Conservation (phyloP, 768 basidiomycete species). For the Pleurotus tuoliensis region DNA sequence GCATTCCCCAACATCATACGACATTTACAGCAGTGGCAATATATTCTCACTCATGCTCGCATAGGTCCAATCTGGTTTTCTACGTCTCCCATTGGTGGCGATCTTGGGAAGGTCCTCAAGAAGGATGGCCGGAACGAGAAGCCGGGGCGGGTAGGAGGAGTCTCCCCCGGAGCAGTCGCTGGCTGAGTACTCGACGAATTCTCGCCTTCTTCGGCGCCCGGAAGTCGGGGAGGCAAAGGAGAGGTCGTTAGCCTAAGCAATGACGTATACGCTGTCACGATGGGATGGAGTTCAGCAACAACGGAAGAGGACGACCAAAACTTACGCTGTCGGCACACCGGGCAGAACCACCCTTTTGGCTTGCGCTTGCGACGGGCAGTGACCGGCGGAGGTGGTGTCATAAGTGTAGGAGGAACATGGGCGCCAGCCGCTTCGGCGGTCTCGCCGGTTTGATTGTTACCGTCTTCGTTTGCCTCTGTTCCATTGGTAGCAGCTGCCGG, state of each 20-base stretch:
- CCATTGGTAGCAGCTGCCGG: slow-evolving; percentile 25
- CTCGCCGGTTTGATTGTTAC: slow-evolving; percentile 19
- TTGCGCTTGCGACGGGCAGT: slow-evolving; percentile 71
- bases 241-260: slow-evolving; percentile 76
- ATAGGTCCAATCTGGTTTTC: slow-evolving; percentile 26
- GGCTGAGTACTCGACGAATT: slow-evolving; percentile 1
- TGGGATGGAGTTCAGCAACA: slow-evolving; percentile 2
- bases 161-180: slow-evolving; percentile 5
- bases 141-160: slow-evolving; percentile 18
- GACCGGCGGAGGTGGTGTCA: slow-evolving; percentile 13
- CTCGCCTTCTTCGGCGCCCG: slow-evolving; percentile 17
- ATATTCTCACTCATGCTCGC: slow-evolving; percentile 14
- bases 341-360: slow-evolving; percentile 97
- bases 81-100: slow-evolving; percentile 20
- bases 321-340: slow-evolving; percentile 92
- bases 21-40: not conserved
- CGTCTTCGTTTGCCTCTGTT: slow-evolving; percentile 19
- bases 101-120: slow-evolving; percentile 22
- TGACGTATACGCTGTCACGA: slow-evolving; percentile 73
- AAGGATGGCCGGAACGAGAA: slow-evolving; percentile 26
- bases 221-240: slow-evolving; percentile 39
- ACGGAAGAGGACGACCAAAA: slow-evolving; percentile 12
- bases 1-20: not conserved
- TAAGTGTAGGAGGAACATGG: not conserved
- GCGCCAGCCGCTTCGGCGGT: slow-evolving; percentile 19